Evolutionary conservation across 2,329 filamentous ascomycete species (phyloP), one percentile per base, ranked within the genome.

Genomic region (Sclerotinia minor): DNA sequence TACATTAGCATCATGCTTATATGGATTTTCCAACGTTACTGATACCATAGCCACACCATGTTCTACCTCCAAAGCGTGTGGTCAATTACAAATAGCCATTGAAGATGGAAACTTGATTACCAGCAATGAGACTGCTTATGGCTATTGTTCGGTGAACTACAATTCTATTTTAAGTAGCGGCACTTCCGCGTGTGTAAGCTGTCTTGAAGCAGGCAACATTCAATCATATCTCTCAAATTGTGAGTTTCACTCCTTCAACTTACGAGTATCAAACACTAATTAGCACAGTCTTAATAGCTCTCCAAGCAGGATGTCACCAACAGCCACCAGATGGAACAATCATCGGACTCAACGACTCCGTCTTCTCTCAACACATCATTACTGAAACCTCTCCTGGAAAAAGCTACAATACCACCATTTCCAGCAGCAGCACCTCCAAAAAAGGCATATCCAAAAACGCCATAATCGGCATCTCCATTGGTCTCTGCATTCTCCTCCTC

Each of bases 391-490:
- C 35, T 19, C 70, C 75, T 0, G 68, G 67, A 5, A 44, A 67
- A 58, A 69, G 59, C n/a, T 59, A 67, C 67, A 61, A 38, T 60
- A 24, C 54, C 57, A n/a, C 60, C 13, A 29, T 67, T 8, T 57
- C 70, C 1, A 61, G 13, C 32, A 24, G 55, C 21, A 59, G 66
- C 13, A 53, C 47, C 1, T 67, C 71, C 47, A 69, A 69, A 53
- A 71, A 70, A 55, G 65, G 58, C 15, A 61, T 77, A 2, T 50
- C 69, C 1, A 65, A 63, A 9, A 70, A 70, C 3, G 68, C 70
- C 9, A 74, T 76, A 19, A 72, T 75, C 52, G 75, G 75, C 1
- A 74, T 76, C 26, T 69, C 69, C 21, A 68, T 77, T 13, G 72
- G 63, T n/a, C 53, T 68, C 35, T 64, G 24, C 13, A 60, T 69